Base-by-base conservation (phyloP, 495 filamentous ascomycete species). In the Trichoderma virens region DNA sequence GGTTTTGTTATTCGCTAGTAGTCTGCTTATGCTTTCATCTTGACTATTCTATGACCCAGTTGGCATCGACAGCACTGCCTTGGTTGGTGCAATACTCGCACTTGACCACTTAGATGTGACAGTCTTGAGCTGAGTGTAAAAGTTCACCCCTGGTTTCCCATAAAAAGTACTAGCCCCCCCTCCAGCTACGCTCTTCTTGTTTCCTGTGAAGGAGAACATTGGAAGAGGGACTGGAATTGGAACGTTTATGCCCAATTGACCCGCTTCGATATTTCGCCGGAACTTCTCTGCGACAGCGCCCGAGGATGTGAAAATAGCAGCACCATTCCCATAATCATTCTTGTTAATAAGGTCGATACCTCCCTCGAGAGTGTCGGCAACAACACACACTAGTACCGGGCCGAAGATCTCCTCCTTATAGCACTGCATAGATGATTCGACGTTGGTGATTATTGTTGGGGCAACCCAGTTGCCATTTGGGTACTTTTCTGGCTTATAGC, bases 181-280 rank as follows among this genome's bases (percentile, higher is more conserved):
- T 41, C 94, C 94, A 0, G 94, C 94, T 54, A 98, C 83, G 72
- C 89, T 93, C 81, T 89, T 92, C 86, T 98, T 98, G 77, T 98
- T 98, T 62, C 94, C 94, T n/a, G 94, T 98, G 78, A 98, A 98
- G 62, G 85, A 90, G 78, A 97, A 98, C 90, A 97, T 94, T 69
- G 93, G 90, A 34, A 95, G 80, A n/a, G 93, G 93, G 3, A 96
- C 93, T 5, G 84, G 84, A 63, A 93, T 92, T 27, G 90, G 90
- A n/a, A 93, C 88, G 67, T 92, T 92, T 74, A 92, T 86, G 38
- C 88, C 88, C 14, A 92, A 86, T 75, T 90, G 89, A 7, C 88
- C 89, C 61, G 87, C 88, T 71, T 92, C 87, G 71, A 92, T 87
- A 41, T 82, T 79, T 32, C 82, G 77, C 59, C 86, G 78, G 74